A percentile compares a stretch with the other conserved stretches of the same genome.
Conservation (phyloP, 495 filamentous ascomycete species). For the Penicillium longicatenatum region DNA sequence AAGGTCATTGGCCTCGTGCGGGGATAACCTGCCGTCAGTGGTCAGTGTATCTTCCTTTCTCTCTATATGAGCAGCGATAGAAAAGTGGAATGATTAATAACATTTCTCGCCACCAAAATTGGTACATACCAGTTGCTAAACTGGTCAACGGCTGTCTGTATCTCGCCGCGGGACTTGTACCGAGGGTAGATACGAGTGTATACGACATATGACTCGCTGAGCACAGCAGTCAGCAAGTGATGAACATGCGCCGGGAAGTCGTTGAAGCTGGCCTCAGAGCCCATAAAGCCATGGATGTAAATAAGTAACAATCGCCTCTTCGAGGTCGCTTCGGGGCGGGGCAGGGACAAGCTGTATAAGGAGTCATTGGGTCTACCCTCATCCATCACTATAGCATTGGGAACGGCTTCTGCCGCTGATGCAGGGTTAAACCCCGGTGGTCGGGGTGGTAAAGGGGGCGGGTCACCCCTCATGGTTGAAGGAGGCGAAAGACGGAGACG, state of each 20-base stretch:
- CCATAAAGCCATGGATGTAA: conserved; percentile 94
- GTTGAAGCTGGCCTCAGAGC: conserved; percentile 86
- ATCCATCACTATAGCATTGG: not conserved
- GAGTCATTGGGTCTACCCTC: not conserved
- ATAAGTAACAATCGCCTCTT: conserved; percentile 70
- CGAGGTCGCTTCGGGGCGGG: not conserved
- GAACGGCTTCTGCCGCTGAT: not conserved
- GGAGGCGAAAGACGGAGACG: not conserved
- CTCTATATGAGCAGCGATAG: too few species aligned
- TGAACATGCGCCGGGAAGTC: conserved; percentile 89
- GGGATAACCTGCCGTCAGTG: conserved; percentile 58
- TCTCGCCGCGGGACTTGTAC: conserved; percentile 79
- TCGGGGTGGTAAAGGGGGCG: not conserved
- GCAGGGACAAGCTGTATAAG: not conserved
- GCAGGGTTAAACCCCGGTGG: not conserved
- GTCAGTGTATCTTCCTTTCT: not conserved
- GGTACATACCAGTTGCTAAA: conserved; percentile 75
- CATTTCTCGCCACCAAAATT: not conserved
- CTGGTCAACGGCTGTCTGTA: conserved; percentile 73
- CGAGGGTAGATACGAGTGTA: conserved; percentile 92
- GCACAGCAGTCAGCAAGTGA: conserved; percentile 64
- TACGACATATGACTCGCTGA: conserved; percentile 73
- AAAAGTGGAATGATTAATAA: too few species aligned
- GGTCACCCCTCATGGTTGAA: not conserved
- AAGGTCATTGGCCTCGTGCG: conserved; percentile 71